phyloP scores from a whole-genome alignment of 1,284 basidiomycete genomes.

The Moesziomyces aphidis region DNA sequence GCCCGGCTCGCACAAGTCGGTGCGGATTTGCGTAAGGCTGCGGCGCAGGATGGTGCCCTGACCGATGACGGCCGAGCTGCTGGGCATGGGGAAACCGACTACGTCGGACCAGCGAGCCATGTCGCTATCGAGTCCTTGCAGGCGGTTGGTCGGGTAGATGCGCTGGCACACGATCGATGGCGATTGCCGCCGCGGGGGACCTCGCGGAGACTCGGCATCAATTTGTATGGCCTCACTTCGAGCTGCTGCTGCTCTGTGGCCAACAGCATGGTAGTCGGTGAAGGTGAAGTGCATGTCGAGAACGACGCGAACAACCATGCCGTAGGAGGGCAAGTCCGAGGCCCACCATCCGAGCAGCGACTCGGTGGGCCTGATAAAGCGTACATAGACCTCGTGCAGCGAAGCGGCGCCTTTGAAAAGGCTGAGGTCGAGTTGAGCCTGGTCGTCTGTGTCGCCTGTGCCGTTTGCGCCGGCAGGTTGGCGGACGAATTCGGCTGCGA shows the following conservation, averaged over 20 bases:
- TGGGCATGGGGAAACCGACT: constrained; percentile 43
- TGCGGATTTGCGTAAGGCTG: constrained; percentile 28
- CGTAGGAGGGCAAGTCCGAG: constrained; percentile 42
- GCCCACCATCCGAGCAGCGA: constrained; percentile 52
- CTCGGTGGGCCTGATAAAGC: constrained; percentile 27
- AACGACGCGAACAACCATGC: constrained; percentile 40
- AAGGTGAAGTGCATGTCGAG: constrained; percentile 23
- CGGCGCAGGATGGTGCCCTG: constrained; percentile 40
- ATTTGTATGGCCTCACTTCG: not conserved
- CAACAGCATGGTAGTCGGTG: constrained; percentile 4
- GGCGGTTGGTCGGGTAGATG: constrained; percentile 40
- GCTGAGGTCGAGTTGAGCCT: not conserved
- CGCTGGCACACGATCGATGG: constrained; percentile 45
- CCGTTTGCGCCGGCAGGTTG: not conserved
- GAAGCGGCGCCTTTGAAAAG: constrained; percentile 30
- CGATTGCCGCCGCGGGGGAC: not conserved
- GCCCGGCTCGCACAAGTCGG: constrained; percentile 44
- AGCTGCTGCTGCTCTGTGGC: not conserved
- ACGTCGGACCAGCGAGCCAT: constrained; percentile 35
- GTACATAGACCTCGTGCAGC: constrained; percentile 33
- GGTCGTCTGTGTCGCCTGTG: not conserved
- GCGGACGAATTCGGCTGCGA: constrained; percentile 8
- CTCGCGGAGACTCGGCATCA: not conserved
- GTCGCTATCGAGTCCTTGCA: constrained; percentile 40
- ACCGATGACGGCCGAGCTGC: constrained; percentile 29